These are phyloP conservation scores for Ustilago crameri DNA, from an alignment of 1,284 basidiomycete genomes.

Conservation along the genomic window DNA sequence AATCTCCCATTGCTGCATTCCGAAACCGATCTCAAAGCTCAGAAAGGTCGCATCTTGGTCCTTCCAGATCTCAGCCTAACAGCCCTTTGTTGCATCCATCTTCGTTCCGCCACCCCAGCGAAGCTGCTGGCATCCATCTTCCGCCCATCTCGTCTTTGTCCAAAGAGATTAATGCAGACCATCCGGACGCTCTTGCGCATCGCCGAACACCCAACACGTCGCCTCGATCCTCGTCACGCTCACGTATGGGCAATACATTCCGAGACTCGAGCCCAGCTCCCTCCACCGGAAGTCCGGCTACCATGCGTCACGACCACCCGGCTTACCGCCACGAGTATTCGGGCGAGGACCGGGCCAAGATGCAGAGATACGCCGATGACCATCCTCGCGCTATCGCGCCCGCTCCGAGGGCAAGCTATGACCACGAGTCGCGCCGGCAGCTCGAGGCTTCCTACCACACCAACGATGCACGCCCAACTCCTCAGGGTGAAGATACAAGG, in stretches of 20 bases:
- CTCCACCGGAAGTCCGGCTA: slow-evolving; percentile 34
- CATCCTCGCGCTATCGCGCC: slow-evolving; percentile 32
- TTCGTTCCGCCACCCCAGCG: slow-evolving; percentile 34
- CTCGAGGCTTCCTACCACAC: slow-evolving; percentile 24
- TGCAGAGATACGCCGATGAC: slow-evolving; percentile 31
- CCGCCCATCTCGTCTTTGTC: slow-evolving; percentile 47
- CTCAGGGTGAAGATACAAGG: slow-evolving; percentile 9
- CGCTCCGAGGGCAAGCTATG: slow-evolving; percentile 29
- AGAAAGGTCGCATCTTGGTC: slow-evolving; percentile 35
- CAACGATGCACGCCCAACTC: slow-evolving; percentile 16
- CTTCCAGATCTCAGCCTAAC: slow-evolving; percentile 46
- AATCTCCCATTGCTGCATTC: slow-evolving; percentile 44
- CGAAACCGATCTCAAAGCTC: slow-evolving; percentile 46
- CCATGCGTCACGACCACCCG: slow-evolving; percentile 36
- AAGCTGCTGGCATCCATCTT: slow-evolving; percentile 30
- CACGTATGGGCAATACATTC: slow-evolving; percentile 50
- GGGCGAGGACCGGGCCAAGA: slow-evolving; percentile 32
- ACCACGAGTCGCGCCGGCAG: slow-evolving; percentile 21
- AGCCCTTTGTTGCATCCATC: slow-evolving; percentile 39
- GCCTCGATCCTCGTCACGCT: slow-evolving; percentile 27
- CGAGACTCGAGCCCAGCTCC: slow-evolving; percentile 41
- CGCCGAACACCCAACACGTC: slow-evolving; percentile 40
- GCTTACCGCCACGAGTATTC: slow-evolving; percentile 32
- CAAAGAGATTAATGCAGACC: slow-evolving; percentile 35
- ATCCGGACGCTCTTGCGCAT: slow-evolving; percentile 26